Evolutionary conservation across 208 protist species (phyloP).

Genomic region (Leishmania braziliensis): DNA sequence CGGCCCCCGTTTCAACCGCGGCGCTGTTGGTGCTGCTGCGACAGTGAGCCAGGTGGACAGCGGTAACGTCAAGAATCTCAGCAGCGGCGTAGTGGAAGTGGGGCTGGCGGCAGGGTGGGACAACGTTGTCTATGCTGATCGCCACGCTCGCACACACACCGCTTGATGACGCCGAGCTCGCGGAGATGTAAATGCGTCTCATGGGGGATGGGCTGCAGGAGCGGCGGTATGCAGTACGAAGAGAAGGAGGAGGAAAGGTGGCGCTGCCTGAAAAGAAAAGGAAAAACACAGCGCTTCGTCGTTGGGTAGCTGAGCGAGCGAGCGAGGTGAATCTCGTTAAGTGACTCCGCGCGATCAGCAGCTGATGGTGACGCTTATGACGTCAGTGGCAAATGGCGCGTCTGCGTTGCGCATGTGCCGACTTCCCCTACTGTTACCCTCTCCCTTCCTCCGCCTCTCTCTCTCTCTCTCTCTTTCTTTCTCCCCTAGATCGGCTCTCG

Average conservation of each 20-base stretch:
- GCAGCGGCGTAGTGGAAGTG: background rate
- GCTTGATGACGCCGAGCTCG: background rate
- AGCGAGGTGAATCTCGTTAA: background rate
- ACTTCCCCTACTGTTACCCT: background rate
- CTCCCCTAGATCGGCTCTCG: too few species aligned
- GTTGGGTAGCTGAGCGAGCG: too few species aligned
- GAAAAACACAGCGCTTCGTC: too few species aligned
- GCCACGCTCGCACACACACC: background rate
- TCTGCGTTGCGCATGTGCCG: background rate
- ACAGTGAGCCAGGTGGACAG: background rate
- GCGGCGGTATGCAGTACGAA: background rate
- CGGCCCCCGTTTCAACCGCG: background rate
- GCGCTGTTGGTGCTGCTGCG: background rate
- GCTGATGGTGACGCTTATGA: background rate
- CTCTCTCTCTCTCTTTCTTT: background rate
- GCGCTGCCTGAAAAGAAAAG: too few species aligned
- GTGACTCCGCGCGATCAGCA: background rate
- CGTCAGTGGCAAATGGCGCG: background rate
- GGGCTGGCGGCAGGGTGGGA: background rate
- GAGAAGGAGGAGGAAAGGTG: too few species aligned
- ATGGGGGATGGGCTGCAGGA: background rate
- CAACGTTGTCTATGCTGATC: background rate
- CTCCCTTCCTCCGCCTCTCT: too few species aligned
- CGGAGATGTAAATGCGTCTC: background rate
- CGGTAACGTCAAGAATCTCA: background rate